phyloP scores from a whole-genome alignment of 192 early-diverging fungal species.

The Cladochytrium replicatum region DNA sequence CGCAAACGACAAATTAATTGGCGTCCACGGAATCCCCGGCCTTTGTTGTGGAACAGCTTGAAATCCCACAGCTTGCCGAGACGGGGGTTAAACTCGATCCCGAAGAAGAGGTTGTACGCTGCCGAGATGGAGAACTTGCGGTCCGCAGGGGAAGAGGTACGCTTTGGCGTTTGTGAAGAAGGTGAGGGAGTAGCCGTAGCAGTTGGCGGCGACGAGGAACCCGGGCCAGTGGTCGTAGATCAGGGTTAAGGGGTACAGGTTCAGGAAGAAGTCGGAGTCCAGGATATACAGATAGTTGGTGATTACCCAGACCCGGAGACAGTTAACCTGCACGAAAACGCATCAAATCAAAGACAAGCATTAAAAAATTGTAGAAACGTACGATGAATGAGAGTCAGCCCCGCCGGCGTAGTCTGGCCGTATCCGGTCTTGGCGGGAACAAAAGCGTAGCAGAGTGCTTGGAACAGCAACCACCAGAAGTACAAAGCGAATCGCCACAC shows the following conservation, averaged over 20 bases:
- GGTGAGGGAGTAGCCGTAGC: conserved; percentile 68
- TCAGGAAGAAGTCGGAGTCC: conserved; percentile 50
- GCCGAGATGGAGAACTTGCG: conserved; percentile 66
- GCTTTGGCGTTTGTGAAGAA: conserved; percentile 64
- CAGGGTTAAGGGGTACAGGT: conserved; percentile 53
- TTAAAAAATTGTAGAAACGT: too few relatives aligned
- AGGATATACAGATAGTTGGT: conserved; percentile 55
- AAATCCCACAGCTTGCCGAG: conserved; percentile 68
- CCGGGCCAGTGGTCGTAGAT: conserved; percentile 68
- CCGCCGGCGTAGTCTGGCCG: conserved; percentile 70
- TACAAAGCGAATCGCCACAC: conserved; percentile 49
- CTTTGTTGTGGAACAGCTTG: conserved; percentile 74
- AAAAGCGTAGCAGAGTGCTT: conserved; percentile 53
- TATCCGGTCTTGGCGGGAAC: conserved; percentile 61
- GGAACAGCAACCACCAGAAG: conserved; percentile 59
- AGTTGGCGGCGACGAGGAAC: conserved; percentile 59
- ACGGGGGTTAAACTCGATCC: conserved; percentile 75
- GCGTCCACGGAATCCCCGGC: conserved; percentile 79
- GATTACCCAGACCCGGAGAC: conserved; percentile 60
- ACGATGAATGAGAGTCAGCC: conserved; percentile 64
- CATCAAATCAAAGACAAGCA: too few relatives aligned
- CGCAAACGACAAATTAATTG: conserved; percentile 68
- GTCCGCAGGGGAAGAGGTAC: conserved; percentile 57
- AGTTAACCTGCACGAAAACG: conserved; percentile 50
- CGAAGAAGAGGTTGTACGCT: conserved; percentile 69